A percentile compares a stretch with the other conserved stretches of the same genome.
phyloP scores from a whole-genome alignment of 345 rosid species.

The Eutrema heterophyllum region DNA sequence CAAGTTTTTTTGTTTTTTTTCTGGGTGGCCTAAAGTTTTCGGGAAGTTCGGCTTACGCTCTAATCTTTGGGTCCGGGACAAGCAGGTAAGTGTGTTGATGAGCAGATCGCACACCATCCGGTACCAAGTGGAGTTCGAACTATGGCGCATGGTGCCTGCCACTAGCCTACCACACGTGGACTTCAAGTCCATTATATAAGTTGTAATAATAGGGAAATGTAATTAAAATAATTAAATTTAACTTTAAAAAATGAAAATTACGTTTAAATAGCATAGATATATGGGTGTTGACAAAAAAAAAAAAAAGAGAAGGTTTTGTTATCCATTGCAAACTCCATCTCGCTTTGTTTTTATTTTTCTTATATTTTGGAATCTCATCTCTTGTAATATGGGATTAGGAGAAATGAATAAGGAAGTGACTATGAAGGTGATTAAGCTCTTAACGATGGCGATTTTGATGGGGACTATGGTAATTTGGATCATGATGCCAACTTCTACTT shows the following conservation, averaged over 20 bases:
- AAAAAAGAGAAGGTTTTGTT: background rate
- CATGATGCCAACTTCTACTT: conserved; percentile 58
- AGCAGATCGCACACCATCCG: background rate
- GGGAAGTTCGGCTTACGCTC: background rate
- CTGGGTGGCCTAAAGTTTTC: background rate
- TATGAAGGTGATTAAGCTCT: conserved; percentile 32
- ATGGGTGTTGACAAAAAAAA: background rate
- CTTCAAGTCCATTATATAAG: background rate
- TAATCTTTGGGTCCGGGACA: background rate
- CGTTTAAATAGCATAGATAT: background rate
- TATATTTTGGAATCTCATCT: background rate
- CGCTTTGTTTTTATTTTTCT: background rate
- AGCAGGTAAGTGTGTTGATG: background rate
- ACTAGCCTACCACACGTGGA: background rate
- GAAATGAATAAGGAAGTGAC: conserved; percentile 15
- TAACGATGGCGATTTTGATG: conserved; percentile 32
- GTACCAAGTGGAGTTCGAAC: background rate
- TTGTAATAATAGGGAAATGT: background rate
- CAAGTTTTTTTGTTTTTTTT: background rate
- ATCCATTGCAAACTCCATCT: background rate
- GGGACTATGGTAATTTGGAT: conserved; percentile 63
- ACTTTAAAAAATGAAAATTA: background rate
- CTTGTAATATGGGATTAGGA: background rate
- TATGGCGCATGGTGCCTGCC: background rate
- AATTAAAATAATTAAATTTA: background rate